Percentiles rank a stretch among this genome's conserved stretches.
phyloP scores from a whole-genome alignment of 2,329 filamentous ascomycete species.

The Colletotrichum shisoi region DNA sequence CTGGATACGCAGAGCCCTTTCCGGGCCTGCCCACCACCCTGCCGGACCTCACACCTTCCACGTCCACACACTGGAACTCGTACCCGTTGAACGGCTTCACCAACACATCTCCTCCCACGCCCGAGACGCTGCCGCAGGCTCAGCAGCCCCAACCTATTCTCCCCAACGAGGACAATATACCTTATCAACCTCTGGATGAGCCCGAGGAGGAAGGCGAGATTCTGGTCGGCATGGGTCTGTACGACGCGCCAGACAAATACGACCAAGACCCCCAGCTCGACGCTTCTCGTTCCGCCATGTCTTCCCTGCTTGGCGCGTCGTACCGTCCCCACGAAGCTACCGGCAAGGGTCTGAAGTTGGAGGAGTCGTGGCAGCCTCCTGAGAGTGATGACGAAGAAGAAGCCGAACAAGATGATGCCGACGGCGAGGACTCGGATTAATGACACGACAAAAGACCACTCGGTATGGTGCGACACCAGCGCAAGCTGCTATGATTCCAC shows the following conservation, averaged over 20 bases:
- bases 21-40: constrained; percentile 41
- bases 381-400: constrained; percentile 67
- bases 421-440: constrained; percentile 45
- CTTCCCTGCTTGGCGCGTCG: constrained; percentile 61
- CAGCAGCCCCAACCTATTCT: constrained; percentile 58
- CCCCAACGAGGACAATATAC: constrained; percentile 59
- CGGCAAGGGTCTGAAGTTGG: constrained; percentile 80
- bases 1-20: constrained; percentile 47
- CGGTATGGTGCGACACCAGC: constrained; percentile 3
- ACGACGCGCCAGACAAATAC: constrained; percentile 72
- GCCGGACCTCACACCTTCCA: constrained; percentile 41
- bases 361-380: constrained; percentile 80
- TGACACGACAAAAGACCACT: constrained; percentile 1
- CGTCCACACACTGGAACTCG: constrained; percentile 52
- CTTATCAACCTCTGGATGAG: constrained; percentile 61
- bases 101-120: constrained; percentile 65
- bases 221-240: constrained; percentile 82
- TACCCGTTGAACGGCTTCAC: constrained; percentile 57
- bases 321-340: constrained; percentile 57
- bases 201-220: constrained; percentile 71
- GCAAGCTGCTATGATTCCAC: constrained; percentile 31
- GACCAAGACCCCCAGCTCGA: constrained; percentile 60
- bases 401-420: constrained; percentile 51
- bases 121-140: constrained; percentile 63
- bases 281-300: constrained; percentile 64